phyloP scores from a whole-genome alignment of 768 basidiomycete species.

The Leccinum ochraceum region DNA sequence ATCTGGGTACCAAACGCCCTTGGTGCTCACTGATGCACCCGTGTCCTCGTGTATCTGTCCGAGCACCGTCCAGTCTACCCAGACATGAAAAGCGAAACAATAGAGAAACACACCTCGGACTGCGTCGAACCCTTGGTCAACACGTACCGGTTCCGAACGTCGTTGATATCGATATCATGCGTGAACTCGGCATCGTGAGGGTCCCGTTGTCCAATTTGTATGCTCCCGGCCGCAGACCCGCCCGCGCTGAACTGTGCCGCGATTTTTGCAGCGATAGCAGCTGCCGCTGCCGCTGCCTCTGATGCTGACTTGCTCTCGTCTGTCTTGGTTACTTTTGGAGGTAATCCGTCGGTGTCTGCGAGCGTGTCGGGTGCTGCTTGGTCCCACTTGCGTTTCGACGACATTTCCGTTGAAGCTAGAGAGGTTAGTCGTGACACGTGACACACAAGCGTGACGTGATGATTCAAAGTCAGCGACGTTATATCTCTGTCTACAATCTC shows the following conservation, averaged over 20 bases:
- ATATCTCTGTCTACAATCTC: not conserved
- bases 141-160: conserved; percentile 91
- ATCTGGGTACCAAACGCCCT: conserved; percentile 97
- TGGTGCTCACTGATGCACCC: conserved; percentile 89
- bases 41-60: conserved; percentile 89
- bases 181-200: conserved; percentile 79
- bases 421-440: conserved; percentile 7
- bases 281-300: conserved; percentile 69
- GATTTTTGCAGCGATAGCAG: conserved; percentile 93
- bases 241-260: conserved; percentile 76
- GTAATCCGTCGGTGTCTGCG: conserved; percentile 40
- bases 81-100: not conserved
- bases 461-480: conserved; percentile 25
- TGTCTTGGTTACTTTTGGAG: conserved; percentile 44
- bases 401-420: conserved; percentile 41
- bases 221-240: conserved; percentile 40
- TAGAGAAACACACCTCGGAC: conserved; percentile 64
- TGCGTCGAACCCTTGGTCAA: conserved; percentile 94
- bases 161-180: conserved; percentile 96
- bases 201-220: conserved; percentile 53
- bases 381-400: conserved; percentile 85
- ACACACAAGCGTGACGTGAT: conserved; percentile 16
- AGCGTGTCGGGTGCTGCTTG: conserved; percentile 51
- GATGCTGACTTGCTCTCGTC: conserved; percentile 55
- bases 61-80: conserved; percentile 5